A percentile compares a stretch with the other conserved stretches of the same genome.
These are phyloP conservation scores for Saccharomycopsis malanga DNA, from an alignment of 805 yeast species.

Conservation along the genomic window DNA sequence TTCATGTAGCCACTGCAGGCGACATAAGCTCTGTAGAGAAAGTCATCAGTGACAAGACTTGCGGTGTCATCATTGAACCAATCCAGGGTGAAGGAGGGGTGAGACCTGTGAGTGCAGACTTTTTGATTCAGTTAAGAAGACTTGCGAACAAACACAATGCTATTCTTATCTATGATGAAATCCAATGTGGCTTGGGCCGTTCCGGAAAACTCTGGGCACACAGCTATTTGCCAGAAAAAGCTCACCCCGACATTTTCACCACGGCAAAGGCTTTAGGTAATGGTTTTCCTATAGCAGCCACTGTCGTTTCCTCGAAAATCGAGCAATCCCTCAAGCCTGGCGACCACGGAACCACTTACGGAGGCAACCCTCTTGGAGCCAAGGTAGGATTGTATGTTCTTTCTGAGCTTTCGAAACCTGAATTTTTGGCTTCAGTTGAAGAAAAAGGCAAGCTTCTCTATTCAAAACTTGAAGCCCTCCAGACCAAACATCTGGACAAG, in stretches of 20 bases:
- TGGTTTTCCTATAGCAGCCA: constrained; percentile 94
- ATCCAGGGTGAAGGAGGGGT: constrained; percentile 98
- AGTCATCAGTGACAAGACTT: constrained; percentile 37
- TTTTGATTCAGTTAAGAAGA: constrained; percentile 56
- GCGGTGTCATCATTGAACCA: constrained; percentile 94
- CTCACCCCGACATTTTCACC: constrained; percentile 91
- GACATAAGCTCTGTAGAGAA: constrained; percentile 53
- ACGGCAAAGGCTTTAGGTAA: constrained; percentile 96
- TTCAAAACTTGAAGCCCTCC: constrained; percentile 42
- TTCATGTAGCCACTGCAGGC: constrained; percentile 56
- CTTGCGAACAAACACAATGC: constrained; percentile 66
- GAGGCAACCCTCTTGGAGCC: constrained; percentile 92
- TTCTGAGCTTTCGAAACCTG: constrained; percentile 52
- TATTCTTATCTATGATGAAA: constrained; percentile 84
- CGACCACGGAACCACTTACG: constrained; percentile 97
- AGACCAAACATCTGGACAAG: constrained; percentile 49
- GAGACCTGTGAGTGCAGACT: constrained; percentile 55
- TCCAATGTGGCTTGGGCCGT: constrained; percentile 94
- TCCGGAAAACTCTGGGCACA: constrained; percentile 95
- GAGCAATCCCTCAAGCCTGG: constrained; percentile 74
- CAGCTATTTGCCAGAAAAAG: constrained; percentile 59
- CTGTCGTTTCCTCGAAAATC: constrained; percentile 75
- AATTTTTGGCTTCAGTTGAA: constrained; percentile 54
- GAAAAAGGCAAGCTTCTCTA: constrained; percentile 52
- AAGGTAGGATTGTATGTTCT: constrained; percentile 75